These are phyloP conservation scores for Aspergillus spinulosporus DNA, from an alignment of 2,329 filamentous ascomycete species.

Conservation along the genomic window DNA sequence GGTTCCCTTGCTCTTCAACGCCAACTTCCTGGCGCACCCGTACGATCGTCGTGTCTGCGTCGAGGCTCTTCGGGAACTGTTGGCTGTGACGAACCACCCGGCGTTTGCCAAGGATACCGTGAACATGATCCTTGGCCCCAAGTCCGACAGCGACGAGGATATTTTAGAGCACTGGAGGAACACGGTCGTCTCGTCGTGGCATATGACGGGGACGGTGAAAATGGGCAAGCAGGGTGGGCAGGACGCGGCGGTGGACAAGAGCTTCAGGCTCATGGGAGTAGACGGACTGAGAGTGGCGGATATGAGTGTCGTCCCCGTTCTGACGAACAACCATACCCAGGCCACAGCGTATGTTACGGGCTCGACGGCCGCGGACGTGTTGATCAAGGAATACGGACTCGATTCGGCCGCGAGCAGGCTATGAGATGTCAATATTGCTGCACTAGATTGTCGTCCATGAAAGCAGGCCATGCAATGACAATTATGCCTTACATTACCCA, in stretches of 20 bases:
- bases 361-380: slow-evolving; percentile 53
- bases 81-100: slow-evolving; percentile 46
- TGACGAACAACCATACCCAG: slow-evolving; percentile 54
- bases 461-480: too few species aligned
- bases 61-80: slow-evolving; percentile 49
- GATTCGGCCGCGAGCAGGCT: slow-evolving; percentile 4
- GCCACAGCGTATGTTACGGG: slow-evolving; percentile 57
- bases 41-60: slow-evolving; percentile 57
- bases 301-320: slow-evolving; percentile 46
- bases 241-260: slow-evolving; percentile 51
- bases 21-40: slow-evolving; percentile 54
- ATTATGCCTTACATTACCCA: too few species aligned
- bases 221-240: slow-evolving; percentile 54
- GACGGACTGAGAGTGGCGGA: slow-evolving; percentile 44
- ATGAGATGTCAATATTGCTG: too few species aligned
- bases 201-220: slow-evolving; percentile 58
- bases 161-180: slow-evolving; percentile 50
- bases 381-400: slow-evolving; percentile 49
- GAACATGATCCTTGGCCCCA: slow-evolving; percentile 44
- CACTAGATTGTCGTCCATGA: too few species aligned
- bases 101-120: slow-evolving; percentile 49
- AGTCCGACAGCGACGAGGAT: slow-evolving; percentile 55
- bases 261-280: slow-evolving; percentile 42
- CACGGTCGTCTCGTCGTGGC: slow-evolving; percentile 52
- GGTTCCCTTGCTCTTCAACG: slow-evolving; percentile 55